Conservation (phyloP, 2,329 filamentous ascomycete genomes). For the Calonectria ilicicola region DNA sequence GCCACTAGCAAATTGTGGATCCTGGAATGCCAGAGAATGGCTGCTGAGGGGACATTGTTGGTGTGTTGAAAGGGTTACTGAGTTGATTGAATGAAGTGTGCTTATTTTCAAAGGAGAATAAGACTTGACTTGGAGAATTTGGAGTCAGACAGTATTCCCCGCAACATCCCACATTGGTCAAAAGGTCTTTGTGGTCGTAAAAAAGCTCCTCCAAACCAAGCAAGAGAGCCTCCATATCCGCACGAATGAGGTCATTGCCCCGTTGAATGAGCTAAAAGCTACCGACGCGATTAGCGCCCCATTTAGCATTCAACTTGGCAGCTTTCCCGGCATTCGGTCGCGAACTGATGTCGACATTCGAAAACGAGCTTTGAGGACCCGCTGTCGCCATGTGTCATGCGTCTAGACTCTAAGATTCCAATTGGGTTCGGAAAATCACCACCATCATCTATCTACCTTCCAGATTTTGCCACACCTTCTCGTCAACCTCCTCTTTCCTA, state of each 20-base stretch:
- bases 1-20: not conserved
- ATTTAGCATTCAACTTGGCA: slow-evolving; percentile 6
- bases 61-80: not conserved
- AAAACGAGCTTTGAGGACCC: slow-evolving; percentile 7
- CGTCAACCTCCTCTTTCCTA: no score
- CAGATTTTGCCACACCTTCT: no score
- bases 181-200: not conserved
- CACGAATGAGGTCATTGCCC: slow-evolving; percentile 18
- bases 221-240: not conserved
- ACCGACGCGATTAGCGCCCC: not conserved
- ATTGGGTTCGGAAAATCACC: not conserved
- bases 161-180: no score
- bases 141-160: not conserved
- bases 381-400: slow-evolving; percentile 14
- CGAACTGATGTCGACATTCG: slow-evolving; percentile 4
- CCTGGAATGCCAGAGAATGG: not conserved
- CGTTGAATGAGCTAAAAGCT: slow-evolving; percentile 18
- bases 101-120: no score
- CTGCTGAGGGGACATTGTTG: not conserved
- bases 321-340: not conserved
- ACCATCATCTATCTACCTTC: no score
- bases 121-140: not conserved
- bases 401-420: not conserved
- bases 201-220: not conserved
- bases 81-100: no score